phyloP scores from a whole-genome alignment of 2,329 filamentous ascomycete genomes.

The Penicillium sp. region DNA sequence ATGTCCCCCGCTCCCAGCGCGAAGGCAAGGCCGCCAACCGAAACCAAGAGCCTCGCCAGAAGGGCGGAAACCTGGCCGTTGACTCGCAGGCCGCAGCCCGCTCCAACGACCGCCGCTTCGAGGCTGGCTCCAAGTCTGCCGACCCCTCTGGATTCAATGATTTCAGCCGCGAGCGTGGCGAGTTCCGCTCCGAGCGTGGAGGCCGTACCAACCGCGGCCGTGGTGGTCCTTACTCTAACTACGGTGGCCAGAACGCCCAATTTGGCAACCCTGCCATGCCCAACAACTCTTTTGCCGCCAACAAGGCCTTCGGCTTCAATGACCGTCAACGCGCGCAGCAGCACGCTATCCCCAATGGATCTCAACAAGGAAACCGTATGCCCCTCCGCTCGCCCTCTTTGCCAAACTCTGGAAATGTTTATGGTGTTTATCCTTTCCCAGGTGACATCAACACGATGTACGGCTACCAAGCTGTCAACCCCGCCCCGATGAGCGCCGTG shows the following conservation, averaged over 20 bases:
- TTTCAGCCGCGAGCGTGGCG: slow-evolving; percentile 37
- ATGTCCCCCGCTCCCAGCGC: slow-evolving; percentile 33
- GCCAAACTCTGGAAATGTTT: slow-evolving; percentile 55
- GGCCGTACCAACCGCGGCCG: slow-evolving; percentile 45
- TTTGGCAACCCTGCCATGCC: slow-evolving; percentile 43
- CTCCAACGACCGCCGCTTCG: slow-evolving; percentile 40
- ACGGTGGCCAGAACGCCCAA: slow-evolving; percentile 38
- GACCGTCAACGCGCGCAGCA: slow-evolving; percentile 47
- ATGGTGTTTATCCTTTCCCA: slow-evolving; percentile 47
- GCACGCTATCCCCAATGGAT: slow-evolving; percentile 37
- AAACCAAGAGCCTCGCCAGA: slow-evolving; percentile 34
- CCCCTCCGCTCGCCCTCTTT: slow-evolving; percentile 64
- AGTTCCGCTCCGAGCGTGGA: slow-evolving; percentile 42
- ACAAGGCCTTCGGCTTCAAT: slow-evolving; percentile 44
- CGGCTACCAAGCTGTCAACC: slow-evolving; percentile 57
- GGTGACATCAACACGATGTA: slow-evolving; percentile 57
- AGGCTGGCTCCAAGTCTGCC: slow-evolving; percentile 41
- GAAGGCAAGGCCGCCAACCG: slow-evolving; percentile 39
- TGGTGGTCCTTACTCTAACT: slow-evolving; percentile 39
- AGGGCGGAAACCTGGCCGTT: slow-evolving; percentile 30
- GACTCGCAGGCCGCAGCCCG: slow-evolving; percentile 38
- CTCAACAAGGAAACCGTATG: slow-evolving; percentile 52
- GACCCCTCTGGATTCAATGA: slow-evolving; percentile 39
- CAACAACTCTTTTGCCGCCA: slow-evolving; percentile 42
- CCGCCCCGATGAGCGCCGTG: slow-evolving; percentile 57